These are phyloP conservation scores for Xylaria cubensis DNA, from an alignment of 495 filamentous ascomycete genomes.

Conservation along the genomic window DNA sequence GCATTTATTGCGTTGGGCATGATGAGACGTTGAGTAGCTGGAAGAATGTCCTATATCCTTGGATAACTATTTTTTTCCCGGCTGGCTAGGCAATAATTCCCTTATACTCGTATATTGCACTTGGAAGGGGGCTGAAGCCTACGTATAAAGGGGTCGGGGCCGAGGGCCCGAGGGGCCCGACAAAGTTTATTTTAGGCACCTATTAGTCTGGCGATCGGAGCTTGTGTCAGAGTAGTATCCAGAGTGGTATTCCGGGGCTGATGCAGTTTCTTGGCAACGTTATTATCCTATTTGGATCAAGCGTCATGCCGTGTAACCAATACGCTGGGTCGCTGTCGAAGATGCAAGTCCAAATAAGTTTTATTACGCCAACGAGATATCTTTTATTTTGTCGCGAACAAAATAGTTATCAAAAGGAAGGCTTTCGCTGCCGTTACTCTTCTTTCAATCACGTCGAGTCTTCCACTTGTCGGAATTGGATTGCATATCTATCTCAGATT, in stretches of 20 bases:
- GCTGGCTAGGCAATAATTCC: not conserved
- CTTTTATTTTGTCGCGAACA: not conserved
- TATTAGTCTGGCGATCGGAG: not conserved
- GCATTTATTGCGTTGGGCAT: not conserved
- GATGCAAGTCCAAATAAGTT: not conserved
- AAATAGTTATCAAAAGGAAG: not conserved
- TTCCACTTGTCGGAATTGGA: not conserved
- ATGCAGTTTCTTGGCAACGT: conserved; percentile 31
- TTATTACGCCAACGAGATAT: not conserved
- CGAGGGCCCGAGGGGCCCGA: not conserved
- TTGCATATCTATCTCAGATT: conserved; percentile 1
- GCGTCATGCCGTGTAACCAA: conserved; percentile 25
- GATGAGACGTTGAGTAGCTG: not conserved
- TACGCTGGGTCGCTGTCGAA: conserved; percentile 18
- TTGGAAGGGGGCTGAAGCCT: not conserved
- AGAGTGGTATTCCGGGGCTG: conserved; percentile 8
- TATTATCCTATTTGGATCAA: conserved; percentile 35
- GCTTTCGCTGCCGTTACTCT: not conserved
- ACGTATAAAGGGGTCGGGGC: too few species aligned
- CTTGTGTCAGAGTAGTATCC: not conserved
- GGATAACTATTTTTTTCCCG: not conserved
- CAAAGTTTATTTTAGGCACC: not conserved
- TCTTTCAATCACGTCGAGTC: not conserved
- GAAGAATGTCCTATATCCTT: not conserved
- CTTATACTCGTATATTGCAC: not conserved